Base-by-base conservation (phyloP, 257 asterid genomes). In the Scutellaria minor region DNA sequence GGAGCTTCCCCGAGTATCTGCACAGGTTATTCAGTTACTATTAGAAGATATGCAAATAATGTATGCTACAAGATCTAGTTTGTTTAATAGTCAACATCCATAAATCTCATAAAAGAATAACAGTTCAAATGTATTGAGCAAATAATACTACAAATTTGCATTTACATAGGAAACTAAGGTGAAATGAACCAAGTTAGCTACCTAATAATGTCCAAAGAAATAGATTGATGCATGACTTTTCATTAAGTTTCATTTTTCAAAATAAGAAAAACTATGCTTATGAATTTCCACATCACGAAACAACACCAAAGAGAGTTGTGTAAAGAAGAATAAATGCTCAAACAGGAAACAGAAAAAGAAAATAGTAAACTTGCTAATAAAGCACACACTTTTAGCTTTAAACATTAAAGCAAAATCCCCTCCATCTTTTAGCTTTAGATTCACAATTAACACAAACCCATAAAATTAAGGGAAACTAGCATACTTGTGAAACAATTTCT, bases 401-500 rank as follows among this genome's bases (percentile, higher is more conserved):
- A 68, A 56, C 45, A 55, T 15, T 39, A 68, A 44, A 47, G 39
- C 22, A 79, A 59, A 18, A 45, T 2, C 71, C 68, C 20, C 66
- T 59, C 47, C 39, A 27, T 66, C 39, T 18, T 1, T 39, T 7
- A 64, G 37, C 37, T 31, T 31, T 3, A 66, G 48, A 68, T 50
- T 74, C 73, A 66, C 46, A 74, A 74, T 66, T 20, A 42, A 74
- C 58, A n/a, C 35, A 45, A 54, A 63, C 20, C 40, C 13, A 3
- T 18, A 65, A 1, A 41, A 0, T 10, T 14, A 60, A 39, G 13
- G 4, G 31, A 13, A 14, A 51, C 45, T 2, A 10, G 1, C 91
- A 15, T 90, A 92, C 97, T 81, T 84, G 77, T 79, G 76, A 75
- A 95, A 92, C 76, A 77, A 52, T 64, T 92, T 95, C 89, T 82